phyloP scores from a whole-genome alignment of 148 eudicot species.

The Camellia japonica region DNA sequence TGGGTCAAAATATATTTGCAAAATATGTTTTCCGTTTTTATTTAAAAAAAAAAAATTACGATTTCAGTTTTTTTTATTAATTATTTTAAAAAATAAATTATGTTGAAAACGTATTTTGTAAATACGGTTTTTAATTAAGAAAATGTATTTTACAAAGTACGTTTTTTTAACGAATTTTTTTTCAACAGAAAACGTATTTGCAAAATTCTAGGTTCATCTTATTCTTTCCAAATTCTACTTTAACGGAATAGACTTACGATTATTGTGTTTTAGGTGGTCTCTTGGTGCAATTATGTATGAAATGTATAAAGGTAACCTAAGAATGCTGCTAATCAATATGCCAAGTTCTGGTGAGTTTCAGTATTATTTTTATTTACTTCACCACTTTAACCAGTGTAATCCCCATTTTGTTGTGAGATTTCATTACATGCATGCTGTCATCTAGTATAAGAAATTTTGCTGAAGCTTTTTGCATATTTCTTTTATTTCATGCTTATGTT shows the following conservation, averaged over 20 bases:
- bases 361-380: background rate
- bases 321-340: background rate
- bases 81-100: no score
- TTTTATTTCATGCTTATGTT: background rate
- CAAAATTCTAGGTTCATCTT: no score
- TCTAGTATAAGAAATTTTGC: background rate
- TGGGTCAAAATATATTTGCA: no score
- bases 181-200: no score
- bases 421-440: no score
- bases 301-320: slow-evolving; percentile 80
- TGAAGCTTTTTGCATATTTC: background rate
- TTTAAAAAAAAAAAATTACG: no score
- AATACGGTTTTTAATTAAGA: no score
- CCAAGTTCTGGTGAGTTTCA: background rate
- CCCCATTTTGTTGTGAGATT: background rate
- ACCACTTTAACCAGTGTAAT: slow-evolving; percentile 1
- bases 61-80: no score
- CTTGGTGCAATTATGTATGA: slow-evolving; percentile 94
- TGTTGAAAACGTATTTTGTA: no score
- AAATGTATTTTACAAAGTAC: no score
- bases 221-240: background rate
- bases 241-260: background rate
- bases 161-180: no score
- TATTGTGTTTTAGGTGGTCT: slow-evolving; percentile 72
- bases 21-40: no score